These are phyloP conservation scores for Globisporangium megalacanthum DNA, from an alignment of 352 stramenopile species.

Conservation along the genomic window DNA sequence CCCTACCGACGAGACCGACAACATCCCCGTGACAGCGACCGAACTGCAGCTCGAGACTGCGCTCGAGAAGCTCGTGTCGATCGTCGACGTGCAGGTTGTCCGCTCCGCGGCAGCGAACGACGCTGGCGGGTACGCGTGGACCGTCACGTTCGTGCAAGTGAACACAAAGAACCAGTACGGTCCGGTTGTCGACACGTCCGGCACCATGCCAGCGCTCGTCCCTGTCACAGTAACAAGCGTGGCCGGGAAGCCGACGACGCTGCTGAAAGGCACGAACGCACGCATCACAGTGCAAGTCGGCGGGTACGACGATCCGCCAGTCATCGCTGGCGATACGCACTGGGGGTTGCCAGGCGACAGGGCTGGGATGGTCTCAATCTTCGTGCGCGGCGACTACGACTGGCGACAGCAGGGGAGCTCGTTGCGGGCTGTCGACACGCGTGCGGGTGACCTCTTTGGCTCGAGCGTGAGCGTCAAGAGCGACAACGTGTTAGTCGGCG, in stretches of 20 bases:
- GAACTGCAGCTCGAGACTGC: constrained; percentile 48
- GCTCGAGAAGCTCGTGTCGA: constrained; percentile 63
- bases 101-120: constrained; percentile 63
- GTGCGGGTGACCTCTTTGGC: constrained; percentile 64
- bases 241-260: constrained; percentile 16
- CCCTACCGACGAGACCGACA: constrained; percentile 59
- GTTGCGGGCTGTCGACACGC: constrained; percentile 51
- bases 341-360: constrained; percentile 49
- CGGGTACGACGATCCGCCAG: constrained; percentile 34
- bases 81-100: constrained; percentile 57
- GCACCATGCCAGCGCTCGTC: constrained; percentile 58
- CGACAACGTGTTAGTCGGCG: constrained; percentile 50
- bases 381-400: constrained; percentile 55
- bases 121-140: constrained; percentile 82
- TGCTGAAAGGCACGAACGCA: constrained; percentile 56
- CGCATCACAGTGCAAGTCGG: constrained; percentile 44
- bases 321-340: constrained; percentile 29
- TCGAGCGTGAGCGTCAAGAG: constrained; percentile 59
- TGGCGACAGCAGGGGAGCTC: constrained; percentile 70
- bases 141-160: constrained; percentile 72
- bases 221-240: constrained; percentile 29
- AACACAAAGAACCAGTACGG: constrained; percentile 77
- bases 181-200: constrained; percentile 54
- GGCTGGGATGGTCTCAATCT: constrained; percentile 62
- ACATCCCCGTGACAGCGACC: constrained; percentile 57